These are phyloP conservation scores for Ceratocystis lukuohia DNA, from an alignment of 2,329 filamentous ascomycete species.

Conservation along the genomic window DNA sequence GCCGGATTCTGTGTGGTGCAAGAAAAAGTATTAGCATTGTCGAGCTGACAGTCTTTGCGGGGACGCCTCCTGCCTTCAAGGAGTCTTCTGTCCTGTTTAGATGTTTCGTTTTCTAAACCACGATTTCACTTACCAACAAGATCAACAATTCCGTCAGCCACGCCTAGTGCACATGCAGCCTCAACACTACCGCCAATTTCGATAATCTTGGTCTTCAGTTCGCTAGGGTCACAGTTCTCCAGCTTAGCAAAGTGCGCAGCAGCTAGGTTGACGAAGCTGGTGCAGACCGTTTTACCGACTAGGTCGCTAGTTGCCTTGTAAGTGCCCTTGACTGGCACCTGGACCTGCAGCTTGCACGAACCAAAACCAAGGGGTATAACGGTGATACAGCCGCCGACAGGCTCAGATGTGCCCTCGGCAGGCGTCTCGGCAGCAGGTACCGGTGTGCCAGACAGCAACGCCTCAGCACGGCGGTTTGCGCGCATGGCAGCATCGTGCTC, in stretches of 20 bases:
- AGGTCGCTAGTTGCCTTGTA: slow-evolving; percentile 60
- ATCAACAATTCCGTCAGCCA: slow-evolving; percentile 94
- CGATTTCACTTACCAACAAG: slow-evolving; percentile 62
- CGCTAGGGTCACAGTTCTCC: slow-evolving; percentile 39
- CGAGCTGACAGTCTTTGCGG: too few relatives aligned
- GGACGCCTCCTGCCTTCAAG: too few relatives aligned
- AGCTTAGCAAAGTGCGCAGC: slow-evolving; percentile 71
- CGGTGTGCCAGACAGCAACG: slow-evolving; percentile 29
- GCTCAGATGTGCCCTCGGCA: slow-evolving; percentile 29
- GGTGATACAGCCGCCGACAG: slow-evolving; percentile 57
- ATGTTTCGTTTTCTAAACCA: not conserved
- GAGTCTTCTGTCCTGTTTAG: not conserved
- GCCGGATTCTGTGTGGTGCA: slow-evolving; percentile 58
- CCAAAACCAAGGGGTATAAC: slow-evolving; percentile 87
- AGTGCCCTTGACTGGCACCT: slow-evolving; percentile 75
- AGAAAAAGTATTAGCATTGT: not conserved
- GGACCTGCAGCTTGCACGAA: slow-evolving; percentile 85
- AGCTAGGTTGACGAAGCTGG: slow-evolving; percentile 80
- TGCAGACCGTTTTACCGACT: slow-evolving; percentile 85
- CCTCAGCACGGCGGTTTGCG: slow-evolving; percentile 35
- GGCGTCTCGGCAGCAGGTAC: slow-evolving; percentile 10
- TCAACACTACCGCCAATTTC: slow-evolving; percentile 95
- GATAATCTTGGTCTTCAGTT: slow-evolving; percentile 65
- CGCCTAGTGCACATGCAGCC: slow-evolving; percentile 85
- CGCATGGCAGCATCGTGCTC: slow-evolving; percentile 64